A percentile compares a stretch with the other conserved stretches of the same genome.
These are phyloP conservation scores for Aspergillus olivimuriae DNA, from an alignment of 495 filamentous ascomycete genomes.

Conservation along the genomic window DNA sequence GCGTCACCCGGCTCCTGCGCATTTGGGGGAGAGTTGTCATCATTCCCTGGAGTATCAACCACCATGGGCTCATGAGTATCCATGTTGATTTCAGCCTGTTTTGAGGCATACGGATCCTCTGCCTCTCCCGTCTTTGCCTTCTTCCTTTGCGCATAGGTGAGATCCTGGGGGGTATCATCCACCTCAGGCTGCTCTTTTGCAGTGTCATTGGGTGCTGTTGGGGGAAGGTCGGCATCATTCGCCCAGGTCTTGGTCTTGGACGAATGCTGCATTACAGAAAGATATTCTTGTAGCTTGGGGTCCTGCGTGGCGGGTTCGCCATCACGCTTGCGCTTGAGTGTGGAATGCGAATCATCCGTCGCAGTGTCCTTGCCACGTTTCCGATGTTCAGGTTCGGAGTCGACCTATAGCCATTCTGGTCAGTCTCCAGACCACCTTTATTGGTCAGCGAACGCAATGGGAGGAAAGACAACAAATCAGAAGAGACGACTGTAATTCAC, in stretches of 20 bases:
- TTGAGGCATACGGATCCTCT: constrained; percentile 1
- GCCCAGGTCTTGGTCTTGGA: constrained; percentile 64
- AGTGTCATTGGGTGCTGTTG: constrained; percentile 16
- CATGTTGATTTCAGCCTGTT: background rate
- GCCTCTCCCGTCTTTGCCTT: constrained; percentile 26
- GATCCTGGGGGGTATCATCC: constrained; percentile 26
- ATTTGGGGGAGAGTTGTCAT: constrained; percentile 14
- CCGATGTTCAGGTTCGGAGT: constrained; percentile 30
- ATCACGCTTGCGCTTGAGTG: constrained; percentile 53
- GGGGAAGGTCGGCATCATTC: constrained; percentile 45
- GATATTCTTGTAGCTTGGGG: constrained; percentile 77
- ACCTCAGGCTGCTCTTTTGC: constrained; percentile 20
- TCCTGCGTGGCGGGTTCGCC: constrained; percentile 47
- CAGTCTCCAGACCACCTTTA: constrained; percentile 43
- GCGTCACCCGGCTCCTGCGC: constrained; percentile 15
- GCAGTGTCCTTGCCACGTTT: constrained; percentile 5
- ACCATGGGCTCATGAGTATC: constrained; percentile 20
- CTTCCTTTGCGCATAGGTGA: constrained; percentile 35
- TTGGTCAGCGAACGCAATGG: constrained; percentile 37
- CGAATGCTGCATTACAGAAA: constrained; percentile 70
- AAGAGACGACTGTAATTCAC: constrained; percentile 20
- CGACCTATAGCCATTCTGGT: constrained; percentile 36
- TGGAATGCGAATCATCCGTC: constrained; percentile 12
- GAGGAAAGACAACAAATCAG: constrained; percentile 13
- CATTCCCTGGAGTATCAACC: constrained; percentile 15